phyloP scores from a whole-genome alignment of 2,329 filamentous ascomycete genomes.

The Cytospora mali region DNA sequence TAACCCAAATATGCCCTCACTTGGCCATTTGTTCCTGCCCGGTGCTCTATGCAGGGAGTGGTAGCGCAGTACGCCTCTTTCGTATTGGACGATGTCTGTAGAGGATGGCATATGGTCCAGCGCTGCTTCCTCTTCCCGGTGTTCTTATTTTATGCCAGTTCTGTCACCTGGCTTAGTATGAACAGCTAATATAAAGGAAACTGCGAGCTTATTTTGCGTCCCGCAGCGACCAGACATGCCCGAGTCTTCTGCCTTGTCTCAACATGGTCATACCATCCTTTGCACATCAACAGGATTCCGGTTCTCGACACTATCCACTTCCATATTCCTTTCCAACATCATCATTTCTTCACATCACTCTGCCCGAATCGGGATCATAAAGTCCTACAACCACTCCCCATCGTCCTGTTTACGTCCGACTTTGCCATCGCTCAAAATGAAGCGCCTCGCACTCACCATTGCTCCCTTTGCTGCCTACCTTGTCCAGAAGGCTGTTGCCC shows the following conservation, averaged over 20 bases:
- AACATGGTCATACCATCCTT: neutral
- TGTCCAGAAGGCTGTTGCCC: neutral
- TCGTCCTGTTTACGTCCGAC: neutral
- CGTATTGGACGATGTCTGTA: neutral
- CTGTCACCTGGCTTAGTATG: neutral
- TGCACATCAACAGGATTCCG: neutral
- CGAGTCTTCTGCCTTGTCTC: neutral
- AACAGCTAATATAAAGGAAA: neutral
- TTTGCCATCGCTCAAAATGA: slow-evolving; percentile 1
- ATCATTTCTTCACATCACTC: neutral
- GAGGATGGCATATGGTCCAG: neutral
- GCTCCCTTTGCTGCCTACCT: neutral
- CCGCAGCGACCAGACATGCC: neutral
- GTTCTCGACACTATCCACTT: neutral
- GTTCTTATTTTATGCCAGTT: neutral
- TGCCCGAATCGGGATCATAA: neutral
- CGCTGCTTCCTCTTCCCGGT: neutral
- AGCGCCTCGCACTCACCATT: neutral
- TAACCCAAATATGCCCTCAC: neutral
- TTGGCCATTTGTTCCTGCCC: neutral
- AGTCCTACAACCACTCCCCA: neutral
- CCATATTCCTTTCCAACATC: neutral
- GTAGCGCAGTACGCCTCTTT: too few species aligned
- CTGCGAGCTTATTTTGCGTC: neutral
- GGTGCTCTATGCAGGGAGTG: neutral